phyloP scores from a whole-genome alignment of 2,329 filamentous ascomycete species.

The Epichloe uncinata region DNA sequence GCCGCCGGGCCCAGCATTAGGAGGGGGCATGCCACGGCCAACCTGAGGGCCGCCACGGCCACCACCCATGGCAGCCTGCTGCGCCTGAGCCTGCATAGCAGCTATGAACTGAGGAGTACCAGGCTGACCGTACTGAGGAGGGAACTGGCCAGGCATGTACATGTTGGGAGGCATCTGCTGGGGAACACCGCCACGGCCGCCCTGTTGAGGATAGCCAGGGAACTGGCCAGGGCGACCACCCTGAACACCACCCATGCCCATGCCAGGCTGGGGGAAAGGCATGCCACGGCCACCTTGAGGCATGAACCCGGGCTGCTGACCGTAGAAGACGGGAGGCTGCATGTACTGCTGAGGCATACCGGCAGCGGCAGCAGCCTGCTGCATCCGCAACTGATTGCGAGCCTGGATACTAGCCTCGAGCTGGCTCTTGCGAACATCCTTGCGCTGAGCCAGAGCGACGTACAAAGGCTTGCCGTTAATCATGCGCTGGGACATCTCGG shows the following conservation, averaged over 20 bases:
- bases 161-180: conserved; percentile 81
- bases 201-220: conserved; percentile 73
- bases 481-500: conserved; percentile 99
- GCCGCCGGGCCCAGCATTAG: conserved; percentile 37
- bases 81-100: conserved; percentile 67
- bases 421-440: conserved; percentile 98
- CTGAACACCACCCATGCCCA: conserved; percentile 59
- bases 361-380: conserved; percentile 84
- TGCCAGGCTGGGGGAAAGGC: conserved; percentile 50
- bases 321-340: conserved; percentile 86
- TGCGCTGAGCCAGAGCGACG: conserved; percentile 94
- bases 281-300: conserved; percentile 52
- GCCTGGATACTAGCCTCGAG: conserved; percentile 98
- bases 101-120: conserved; percentile 68
- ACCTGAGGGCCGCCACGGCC: conserved; percentile 53
- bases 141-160: conserved; percentile 73
- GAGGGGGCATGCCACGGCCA: conserved; percentile 62
- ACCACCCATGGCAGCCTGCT: conserved; percentile 44
- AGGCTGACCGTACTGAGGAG: conserved; percentile 67
- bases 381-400: conserved; percentile 95
- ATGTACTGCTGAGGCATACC: conserved; percentile 83
- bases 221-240: conserved; percentile 78
- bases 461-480: conserved; percentile 93
- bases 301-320: conserved; percentile 60
- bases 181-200: conserved; percentile 73